Evolutionary conservation across 139 green algal genomes (phyloP), one percentile per base, ranked within the genome.

Genomic region (Chlorella sp.): DNA sequence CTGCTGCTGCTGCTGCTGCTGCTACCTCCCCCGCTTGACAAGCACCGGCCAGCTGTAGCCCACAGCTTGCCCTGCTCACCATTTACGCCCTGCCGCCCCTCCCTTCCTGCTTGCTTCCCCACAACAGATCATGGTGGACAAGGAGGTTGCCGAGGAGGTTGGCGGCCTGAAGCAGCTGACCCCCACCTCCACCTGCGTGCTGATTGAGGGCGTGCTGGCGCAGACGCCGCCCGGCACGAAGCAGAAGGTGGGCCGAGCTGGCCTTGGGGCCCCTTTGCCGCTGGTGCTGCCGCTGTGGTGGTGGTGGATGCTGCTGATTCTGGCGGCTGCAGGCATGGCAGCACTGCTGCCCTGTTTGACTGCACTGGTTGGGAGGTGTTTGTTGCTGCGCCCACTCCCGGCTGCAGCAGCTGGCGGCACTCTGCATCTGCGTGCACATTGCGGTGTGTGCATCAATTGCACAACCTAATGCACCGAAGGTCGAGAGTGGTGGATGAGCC

Each of bases 201-300:
- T 97, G 23, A 89, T 99, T 44, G 92, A 98, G 88, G 97, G 97
- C 6, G 51, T 82, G 38, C 90, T 99, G 55, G 83, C 89, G n/a
- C 86, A 95, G 69, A 97, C 95, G 1, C 97, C 95, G 6, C 93
- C 96, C 73, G 96, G 95, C 44, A 96, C 92, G 32, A 97, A 98
- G 89, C 97, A 94, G 85, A 90, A 88, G 83, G 91, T 90, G 67
- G 4, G 78, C 9, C 44, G 72, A n/a, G n/a, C n/a, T n/a, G n/a
- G n/a, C n/a, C n/a, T n/a, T n/a, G n/a, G n/a, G n/a, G n/a, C n/a
- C n/a, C n/a, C n/a, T n/a, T n/a, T n/a, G n/a, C n/a, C n/a, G n/a
- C n/a, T n/a, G n/a, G n/a, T n/a, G n/a, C n/a, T n/a, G n/a, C 28
- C 26, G 21, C 11, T 26, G 23, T 21, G 44, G 17, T 39, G 72